Evolutionary conservation across 2,329 filamentous ascomycete species (phyloP).

Genomic region (Alternaria alternata): DNA sequence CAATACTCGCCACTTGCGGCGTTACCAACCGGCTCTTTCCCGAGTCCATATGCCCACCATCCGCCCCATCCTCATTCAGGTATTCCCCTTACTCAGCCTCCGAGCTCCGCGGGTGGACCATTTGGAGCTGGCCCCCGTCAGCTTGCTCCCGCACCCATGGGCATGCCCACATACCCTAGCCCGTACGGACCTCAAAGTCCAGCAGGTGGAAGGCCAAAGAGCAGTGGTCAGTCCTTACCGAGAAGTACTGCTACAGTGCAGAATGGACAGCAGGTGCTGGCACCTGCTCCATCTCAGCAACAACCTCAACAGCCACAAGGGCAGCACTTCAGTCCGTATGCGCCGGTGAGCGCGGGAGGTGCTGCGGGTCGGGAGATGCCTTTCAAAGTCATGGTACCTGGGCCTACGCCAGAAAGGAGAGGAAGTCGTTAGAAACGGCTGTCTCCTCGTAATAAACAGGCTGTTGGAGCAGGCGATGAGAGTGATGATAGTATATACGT

Average conservation of each 20-base stretch:
- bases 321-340: conserved; percentile 37
- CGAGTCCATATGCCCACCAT: conserved; percentile 13
- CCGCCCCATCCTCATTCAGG: conserved; percentile 23
- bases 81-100: conserved; percentile 17
- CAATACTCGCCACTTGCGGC: conserved; percentile 40
- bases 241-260: conserved; percentile 7
- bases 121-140: conserved; percentile 25
- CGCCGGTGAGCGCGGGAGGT: conserved; percentile 25
- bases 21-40: conserved; percentile 31
- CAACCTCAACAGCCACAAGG: conserved; percentile 7
- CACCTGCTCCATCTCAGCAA: conserved; percentile 39
- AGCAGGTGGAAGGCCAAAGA: conserved; percentile 32
- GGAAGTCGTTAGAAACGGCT: conserved; percentile 39
- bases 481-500: conserved; percentile 12
- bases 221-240: conserved; percentile 27
- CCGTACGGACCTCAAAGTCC: conserved; percentile 42
- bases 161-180: conserved; percentile 36
- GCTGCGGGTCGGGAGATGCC: conserved; percentile 30
- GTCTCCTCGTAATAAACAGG: not conserved
- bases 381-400: conserved; percentile 45
- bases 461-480: not conserved
- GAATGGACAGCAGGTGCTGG: conserved; percentile 37
- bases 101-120: conserved; percentile 15
- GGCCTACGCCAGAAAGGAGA: conserved; percentile 36
- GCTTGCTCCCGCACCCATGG: conserved; percentile 36